Evolutionary conservation across 805 yeast genomes (phyloP).

Genomic region (Pichia californica): DNA sequence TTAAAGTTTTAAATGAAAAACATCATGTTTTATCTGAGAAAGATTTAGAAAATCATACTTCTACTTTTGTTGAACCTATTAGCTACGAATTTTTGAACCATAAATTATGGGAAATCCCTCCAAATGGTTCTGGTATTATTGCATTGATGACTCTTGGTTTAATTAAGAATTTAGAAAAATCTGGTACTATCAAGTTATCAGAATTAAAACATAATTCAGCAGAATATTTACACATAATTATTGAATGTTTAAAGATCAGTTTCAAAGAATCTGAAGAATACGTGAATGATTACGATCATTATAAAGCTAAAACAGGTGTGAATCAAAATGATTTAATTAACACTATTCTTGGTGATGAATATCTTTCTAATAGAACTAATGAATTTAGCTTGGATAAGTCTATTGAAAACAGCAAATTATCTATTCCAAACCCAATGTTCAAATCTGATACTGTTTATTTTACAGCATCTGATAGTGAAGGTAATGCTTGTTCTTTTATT

Average conservation of each 20-base stretch:
- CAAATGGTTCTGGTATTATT: conserved; percentile 76
- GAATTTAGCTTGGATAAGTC: conserved; percentile 37
- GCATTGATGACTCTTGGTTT: conserved; percentile 68
- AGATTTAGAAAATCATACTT: conserved; percentile 52
- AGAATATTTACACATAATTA: conserved; percentile 62
- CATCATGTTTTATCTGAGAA: conserved; percentile 52
- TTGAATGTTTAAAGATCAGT: conserved; percentile 64
- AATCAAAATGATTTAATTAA: conserved; percentile 24
- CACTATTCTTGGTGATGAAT: conserved; percentile 40
- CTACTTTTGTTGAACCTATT: conserved; percentile 64
- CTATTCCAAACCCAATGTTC: conserved; percentile 48
- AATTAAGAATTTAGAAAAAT: conserved; percentile 46
- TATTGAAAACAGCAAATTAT: conserved; percentile 29
- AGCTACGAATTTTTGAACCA: conserved; percentile 44
- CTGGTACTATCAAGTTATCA: conserved; percentile 37
- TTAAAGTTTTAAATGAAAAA: conserved; percentile 41
- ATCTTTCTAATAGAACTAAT: conserved; percentile 44
- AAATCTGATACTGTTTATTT: conserved; percentile 70
- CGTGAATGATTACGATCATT: conserved; percentile 54
- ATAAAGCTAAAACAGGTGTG: conserved; percentile 10
- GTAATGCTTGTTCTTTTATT: conserved; percentile 79
- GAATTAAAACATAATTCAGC: conserved; percentile 55
- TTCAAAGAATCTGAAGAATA: conserved; percentile 72
- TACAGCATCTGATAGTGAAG: conserved; percentile 55
- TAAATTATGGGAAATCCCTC: conserved; percentile 75